phyloP scores from a whole-genome alignment of 2,329 filamentous ascomycete genomes.

The Dothistroma septosporum region DNA sequence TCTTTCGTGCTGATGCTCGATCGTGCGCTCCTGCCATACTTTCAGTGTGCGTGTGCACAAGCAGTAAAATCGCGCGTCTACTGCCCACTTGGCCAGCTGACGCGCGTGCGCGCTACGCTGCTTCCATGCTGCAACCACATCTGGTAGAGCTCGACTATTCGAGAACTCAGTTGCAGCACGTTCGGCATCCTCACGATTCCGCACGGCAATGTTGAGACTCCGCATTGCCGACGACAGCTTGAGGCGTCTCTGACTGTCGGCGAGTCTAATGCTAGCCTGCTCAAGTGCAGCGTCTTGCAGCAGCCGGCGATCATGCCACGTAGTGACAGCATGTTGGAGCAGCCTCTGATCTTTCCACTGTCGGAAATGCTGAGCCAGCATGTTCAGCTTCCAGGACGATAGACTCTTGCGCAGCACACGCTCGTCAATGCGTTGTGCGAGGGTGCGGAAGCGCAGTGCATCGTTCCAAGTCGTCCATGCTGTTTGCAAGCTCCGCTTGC shows the following conservation, averaged over 20 bases:
- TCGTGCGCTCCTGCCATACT: slow-evolving; percentile 49
- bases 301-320: slow-evolving; percentile 17
- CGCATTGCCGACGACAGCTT: slow-evolving; percentile 27
- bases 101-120: slow-evolving; percentile 40
- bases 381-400: slow-evolving; percentile 59
- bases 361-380: slow-evolving; percentile 39
- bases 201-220: slow-evolving; percentile 28
- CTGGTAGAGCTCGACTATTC: slow-evolving; percentile 39
- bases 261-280: slow-evolving; percentile 23
- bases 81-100: slow-evolving; percentile 51
- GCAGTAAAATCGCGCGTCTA: slow-evolving; percentile 55
- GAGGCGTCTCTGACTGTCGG: slow-evolving; percentile 28
- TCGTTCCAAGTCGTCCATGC: slow-evolving; percentile 62
- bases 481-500: slow-evolving; percentile 52
- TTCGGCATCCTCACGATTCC: slow-evolving; percentile 34
- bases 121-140: slow-evolving; percentile 36
- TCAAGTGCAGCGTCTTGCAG: slow-evolving; percentile 14
- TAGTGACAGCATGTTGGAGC: slow-evolving; percentile 17
- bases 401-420: slow-evolving; percentile 53
- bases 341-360: slow-evolving; percentile 33
- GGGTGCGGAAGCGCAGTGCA: slow-evolving; percentile 50
- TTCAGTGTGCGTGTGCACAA: slow-evolving; percentile 49
- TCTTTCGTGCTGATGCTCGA: slow-evolving; percentile 49
- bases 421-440: slow-evolving; percentile 53
- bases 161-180: slow-evolving; percentile 41